Evolutionary conservation across 2,329 filamentous ascomycete genomes (phyloP).

Genomic region (Neonectria coccinea): DNA sequence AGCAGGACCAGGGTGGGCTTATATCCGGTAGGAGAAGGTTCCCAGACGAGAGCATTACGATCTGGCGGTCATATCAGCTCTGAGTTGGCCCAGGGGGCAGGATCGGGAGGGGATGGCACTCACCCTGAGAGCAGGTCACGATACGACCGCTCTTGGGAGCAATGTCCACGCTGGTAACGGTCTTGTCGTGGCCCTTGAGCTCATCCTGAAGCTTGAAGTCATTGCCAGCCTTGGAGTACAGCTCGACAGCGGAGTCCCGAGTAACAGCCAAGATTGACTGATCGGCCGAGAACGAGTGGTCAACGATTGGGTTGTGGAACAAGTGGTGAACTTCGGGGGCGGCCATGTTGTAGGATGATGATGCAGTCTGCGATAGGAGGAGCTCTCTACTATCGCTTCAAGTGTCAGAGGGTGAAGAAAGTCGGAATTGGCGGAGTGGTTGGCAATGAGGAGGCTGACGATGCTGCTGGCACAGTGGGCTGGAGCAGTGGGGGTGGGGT

Average conservation of each 20-base stretch:
- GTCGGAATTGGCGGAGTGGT: conserved; percentile 28
- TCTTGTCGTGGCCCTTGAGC: conserved; percentile 96
- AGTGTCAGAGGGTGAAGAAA: conserved; percentile 33
- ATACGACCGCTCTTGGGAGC: conserved; percentile 91
- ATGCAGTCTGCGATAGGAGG: conserved; percentile 55
- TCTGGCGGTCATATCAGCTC: conserved; percentile 64
- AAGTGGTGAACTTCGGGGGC: conserved; percentile 93
- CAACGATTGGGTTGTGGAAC: conserved; percentile 95
- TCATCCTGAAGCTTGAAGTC: conserved; percentile 90
- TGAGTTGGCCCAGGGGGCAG: conserved; percentile 1
- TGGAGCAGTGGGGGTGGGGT: conserved; percentile 43
- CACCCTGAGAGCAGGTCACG: conserved; percentile 96
- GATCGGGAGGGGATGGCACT: conserved; percentile 34
- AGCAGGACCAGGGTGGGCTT: conserved; percentile 97
- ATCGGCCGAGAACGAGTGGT: conserved; percentile 98
- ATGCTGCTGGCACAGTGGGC: conserved; percentile 36
- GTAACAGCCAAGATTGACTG: conserved; percentile 89
- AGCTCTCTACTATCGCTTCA: conserved; percentile 94
- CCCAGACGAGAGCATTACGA: conserved; percentile 98
- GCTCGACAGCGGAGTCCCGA: conserved; percentile 88
- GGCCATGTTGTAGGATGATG: conserved; percentile 70
- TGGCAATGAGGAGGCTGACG: conserved; percentile 35
- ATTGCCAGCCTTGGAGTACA: conserved; percentile 80
- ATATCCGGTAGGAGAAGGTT: conserved; percentile 90
- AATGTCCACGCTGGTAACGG: conserved; percentile 95